A percentile compares a stretch with the other conserved stretches of the same genome.
phyloP scores from a whole-genome alignment of 2,329 filamentous ascomycete species.

The Cryphonectria radicalis region DNA sequence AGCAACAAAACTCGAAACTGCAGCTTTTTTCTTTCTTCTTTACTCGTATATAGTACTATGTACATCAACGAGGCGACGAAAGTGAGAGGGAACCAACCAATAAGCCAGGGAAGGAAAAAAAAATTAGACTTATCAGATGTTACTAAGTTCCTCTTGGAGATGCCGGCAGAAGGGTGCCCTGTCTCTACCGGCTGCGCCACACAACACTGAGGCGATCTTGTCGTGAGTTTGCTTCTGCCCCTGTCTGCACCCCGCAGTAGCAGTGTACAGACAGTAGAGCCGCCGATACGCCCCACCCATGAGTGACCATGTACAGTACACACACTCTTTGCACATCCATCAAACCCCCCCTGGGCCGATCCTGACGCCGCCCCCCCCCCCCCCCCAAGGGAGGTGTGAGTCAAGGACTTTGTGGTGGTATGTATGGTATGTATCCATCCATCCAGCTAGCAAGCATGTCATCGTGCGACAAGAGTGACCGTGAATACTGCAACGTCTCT shows the following conservation, averaged over 20 bases:
- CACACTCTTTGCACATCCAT: background rate
- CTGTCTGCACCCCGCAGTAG: slow-evolving; percentile 24
- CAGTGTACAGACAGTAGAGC: slow-evolving; percentile 19
- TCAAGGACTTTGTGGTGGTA: background rate
- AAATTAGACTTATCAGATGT: background rate
- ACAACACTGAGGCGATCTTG: slow-evolving; percentile 9
- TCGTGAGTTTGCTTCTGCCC: slow-evolving; percentile 6
- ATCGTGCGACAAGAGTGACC: background rate
- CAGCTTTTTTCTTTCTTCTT: background rate
- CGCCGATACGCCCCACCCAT: slow-evolving; percentile 24
- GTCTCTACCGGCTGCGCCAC: slow-evolving; percentile 21
- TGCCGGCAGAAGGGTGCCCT: slow-evolving; percentile 2
- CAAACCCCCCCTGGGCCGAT: slow-evolving; percentile 22
- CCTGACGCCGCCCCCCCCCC: slow-evolving; percentile 25
- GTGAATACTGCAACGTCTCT: background rate
- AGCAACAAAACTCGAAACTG: slow-evolving; percentile 4
- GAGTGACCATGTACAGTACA: background rate
- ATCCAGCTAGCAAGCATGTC: background rate
- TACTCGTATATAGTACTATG: background rate
- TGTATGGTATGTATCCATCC: background rate
- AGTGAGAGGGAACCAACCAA: background rate
- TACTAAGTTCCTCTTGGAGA: background rate
- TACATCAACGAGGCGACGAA: slow-evolving; percentile 7
- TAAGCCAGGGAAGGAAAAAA: background rate
- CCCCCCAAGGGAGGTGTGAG: slow-evolving; percentile 12